These are phyloP conservation scores for Lactifluus subvellereus DNA, from an alignment of 768 basidiomycete species.

Conservation along the genomic window DNA sequence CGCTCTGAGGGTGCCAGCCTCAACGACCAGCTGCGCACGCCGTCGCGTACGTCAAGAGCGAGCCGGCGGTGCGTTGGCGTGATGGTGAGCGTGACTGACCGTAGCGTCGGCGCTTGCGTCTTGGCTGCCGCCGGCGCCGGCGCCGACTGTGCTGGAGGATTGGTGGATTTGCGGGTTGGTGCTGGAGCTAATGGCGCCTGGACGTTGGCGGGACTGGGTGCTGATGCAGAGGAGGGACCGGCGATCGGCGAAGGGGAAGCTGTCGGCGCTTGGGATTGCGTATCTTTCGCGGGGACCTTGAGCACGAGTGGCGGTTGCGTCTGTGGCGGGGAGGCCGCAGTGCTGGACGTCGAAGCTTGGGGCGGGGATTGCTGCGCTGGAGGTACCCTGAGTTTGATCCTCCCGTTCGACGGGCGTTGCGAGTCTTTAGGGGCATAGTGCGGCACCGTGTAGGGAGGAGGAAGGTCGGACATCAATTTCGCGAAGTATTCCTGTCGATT, in stretches of 20 bases:
- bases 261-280: constrained; percentile 9
- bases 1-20: constrained; percentile 54
- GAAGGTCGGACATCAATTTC: constrained; percentile 72
- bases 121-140: constrained; percentile 17
- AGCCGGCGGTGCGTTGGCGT: constrained; percentile 55
- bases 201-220: constrained; percentile 12
- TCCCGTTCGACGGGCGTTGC: constrained; percentile 36
- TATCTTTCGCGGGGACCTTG: constrained; percentile 20
- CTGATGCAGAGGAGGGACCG: constrained; percentile 20
- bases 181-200: constrained; percentile 23
- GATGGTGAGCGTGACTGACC: constrained; percentile 27
- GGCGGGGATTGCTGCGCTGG: constrained; percentile 33
- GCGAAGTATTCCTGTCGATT: constrained; percentile 60
- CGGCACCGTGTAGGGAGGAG: constrained; percentile 55
- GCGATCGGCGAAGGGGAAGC: constrained; percentile 26
- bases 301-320: constrained; percentile 25
- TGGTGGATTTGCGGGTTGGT: constrained; percentile 13
- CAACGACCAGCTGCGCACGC: constrained; percentile 70
- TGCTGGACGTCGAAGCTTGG: constrained; percentile 22
- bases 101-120: constrained; percentile 23
- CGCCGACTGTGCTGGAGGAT: constrained; percentile 1
- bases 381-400: constrained; percentile 72
- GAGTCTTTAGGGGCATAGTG: constrained; percentile 48
- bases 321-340: constrained; percentile 27
- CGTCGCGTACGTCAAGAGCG: constrained; percentile 57